These are phyloP conservation scores for Agaricus subrufescens DNA, from an alignment of 768 basidiomycete species.

Conservation along the genomic window DNA sequence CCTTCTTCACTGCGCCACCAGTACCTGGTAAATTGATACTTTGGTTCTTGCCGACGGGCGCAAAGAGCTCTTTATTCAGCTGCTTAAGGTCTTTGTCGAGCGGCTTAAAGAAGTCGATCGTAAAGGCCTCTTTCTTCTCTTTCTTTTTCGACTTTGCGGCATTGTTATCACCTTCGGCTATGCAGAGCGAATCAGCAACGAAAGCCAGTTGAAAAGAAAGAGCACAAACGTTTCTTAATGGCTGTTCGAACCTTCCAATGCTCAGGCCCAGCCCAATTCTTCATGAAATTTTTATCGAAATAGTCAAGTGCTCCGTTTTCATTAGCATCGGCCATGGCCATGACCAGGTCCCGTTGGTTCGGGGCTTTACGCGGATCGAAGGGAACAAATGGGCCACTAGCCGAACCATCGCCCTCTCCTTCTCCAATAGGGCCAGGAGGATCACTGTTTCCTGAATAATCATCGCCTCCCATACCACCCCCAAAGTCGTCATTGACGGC, in stretches of 20 bases:
- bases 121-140: conserved; percentile 77
- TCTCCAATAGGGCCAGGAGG: conserved; percentile 41
- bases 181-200: conserved; percentile 7
- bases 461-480: conserved; percentile 33
- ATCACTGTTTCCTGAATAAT: conserved; percentile 35
- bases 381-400: conserved; percentile 53
- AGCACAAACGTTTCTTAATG: conserved; percentile 65
- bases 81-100: conserved; percentile 56
- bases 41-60: conserved; percentile 64
- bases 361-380: conserved; percentile 84
- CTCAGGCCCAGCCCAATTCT: conserved; percentile 98
- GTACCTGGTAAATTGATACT: conserved; percentile 66
- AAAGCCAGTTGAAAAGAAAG: background rate
- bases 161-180: conserved; percentile 37
- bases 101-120: conserved; percentile 72
- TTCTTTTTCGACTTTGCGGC: conserved; percentile 49
- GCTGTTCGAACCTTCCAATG: conserved; percentile 93
- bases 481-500: conserved; percentile 34
- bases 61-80: conserved; percentile 69
- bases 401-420: conserved; percentile 33
- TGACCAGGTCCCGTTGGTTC: conserved; percentile 73
- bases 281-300: conserved; percentile 81
- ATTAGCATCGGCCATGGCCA: conserved; percentile 75
- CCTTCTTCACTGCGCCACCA: conserved; percentile 35
- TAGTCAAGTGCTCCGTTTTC: conserved; percentile 74